Base-by-base conservation (phyloP, 371 early-diverging fungal genomes). In the Mortierella polycephala region DNA sequence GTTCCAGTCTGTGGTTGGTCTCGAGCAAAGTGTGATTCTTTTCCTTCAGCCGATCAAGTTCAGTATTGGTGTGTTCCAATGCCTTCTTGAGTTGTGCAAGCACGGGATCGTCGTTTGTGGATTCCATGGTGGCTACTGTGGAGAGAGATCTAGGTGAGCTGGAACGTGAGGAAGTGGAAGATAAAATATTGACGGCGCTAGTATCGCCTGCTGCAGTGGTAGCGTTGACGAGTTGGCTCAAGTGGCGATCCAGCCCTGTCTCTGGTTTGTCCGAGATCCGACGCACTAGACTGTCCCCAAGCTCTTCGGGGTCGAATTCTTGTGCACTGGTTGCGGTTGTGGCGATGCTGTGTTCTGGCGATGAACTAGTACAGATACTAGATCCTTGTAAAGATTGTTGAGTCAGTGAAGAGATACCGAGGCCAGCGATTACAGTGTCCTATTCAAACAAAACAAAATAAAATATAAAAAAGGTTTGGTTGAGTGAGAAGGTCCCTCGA, bases 391-490 rank as follows among this genome's bases (percentile, higher is more conserved):
- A 51, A 16, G 40, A 57, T n/a, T 57, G 57, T 20, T 65, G 58
- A 37, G n/a, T 10, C 14, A 42, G 51, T 3, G 52, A 41, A 50
- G 70, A 65, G 40, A 75, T 75, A 13, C 75, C 75, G 7, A 75
- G 63, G 45, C 67, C 75, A 42, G 52, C 61, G 45, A 75, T 49
- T 46, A 69, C 14, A n/a, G 62, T 39, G 23, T 75, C 75, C 75
- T 75, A 69, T 20, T 14, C 45, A 21, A 6, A 61, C 13, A 41
- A 21, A 14, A 37, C 21, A 37, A 67, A 52, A 52, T 20, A 37
- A 16, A 18, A 37, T 30, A 1, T 56, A n/a, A 18, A 58, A 18
- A 45, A 3, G 46, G n/a, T 49, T 47, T 20, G 42, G 39, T 18
- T 30, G 6, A 37, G 52, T 18, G 18, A 20, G 54, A 20, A 6